A percentile compares a stretch with the other conserved stretches of the same genome.
Evolutionary conservation across 345 rosid genomes (phyloP).

Genomic region (Murraya koenigii): DNA sequence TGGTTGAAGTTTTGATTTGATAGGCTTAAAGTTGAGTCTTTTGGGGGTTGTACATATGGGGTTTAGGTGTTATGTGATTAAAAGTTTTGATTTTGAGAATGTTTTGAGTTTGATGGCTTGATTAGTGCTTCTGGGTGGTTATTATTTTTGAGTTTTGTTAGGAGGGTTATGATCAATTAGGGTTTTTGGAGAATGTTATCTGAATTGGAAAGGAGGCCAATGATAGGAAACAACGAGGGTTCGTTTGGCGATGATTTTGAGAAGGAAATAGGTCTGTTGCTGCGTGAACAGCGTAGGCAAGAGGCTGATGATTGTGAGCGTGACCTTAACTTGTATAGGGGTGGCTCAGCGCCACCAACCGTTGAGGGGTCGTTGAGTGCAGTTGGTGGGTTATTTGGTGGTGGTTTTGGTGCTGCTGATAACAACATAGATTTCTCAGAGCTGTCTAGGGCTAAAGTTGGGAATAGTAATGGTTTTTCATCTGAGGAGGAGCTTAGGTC

Average conservation of each 20-base stretch:
- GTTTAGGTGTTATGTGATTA: slow-evolving; percentile 5
- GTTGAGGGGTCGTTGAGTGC: slow-evolving; percentile 68
- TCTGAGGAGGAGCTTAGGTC: slow-evolving; percentile 77
- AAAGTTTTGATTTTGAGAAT: slow-evolving; percentile 31
- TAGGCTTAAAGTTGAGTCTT: slow-evolving; percentile 18
- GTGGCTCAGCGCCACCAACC: slow-evolving; percentile 83
- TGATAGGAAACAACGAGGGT: slow-evolving; percentile 62
- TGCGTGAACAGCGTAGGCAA: slow-evolving; percentile 50
- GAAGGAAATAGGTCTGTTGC: slow-evolving; percentile 60
- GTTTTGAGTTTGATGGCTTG: slow-evolving; percentile 20
- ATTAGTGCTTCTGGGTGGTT: slow-evolving; percentile 24
- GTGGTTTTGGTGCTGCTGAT: slow-evolving; percentile 19
- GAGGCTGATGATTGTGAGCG: slow-evolving; percentile 58
- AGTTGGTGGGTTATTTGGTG: slow-evolving; percentile 54
- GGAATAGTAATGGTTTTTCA: slow-evolving; percentile 32
- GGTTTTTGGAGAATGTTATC: slow-evolving; percentile 50
- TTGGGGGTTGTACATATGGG: slow-evolving; percentile 35
- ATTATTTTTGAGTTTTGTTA: slow-evolving; percentile 14
- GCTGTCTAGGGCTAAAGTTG: slow-evolving; percentile 41
- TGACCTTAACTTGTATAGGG: slow-evolving; percentile 62
- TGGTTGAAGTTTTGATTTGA: slow-evolving; percentile 40
- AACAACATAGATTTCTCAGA: slow-evolving; percentile 30
- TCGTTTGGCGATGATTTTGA: slow-evolving; percentile 76
- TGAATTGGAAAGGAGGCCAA: slow-evolving; percentile 60
- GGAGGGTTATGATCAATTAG: slow-evolving; percentile 32